Percentiles rank a stretch among this genome's conserved stretches.
phyloP scores from a whole-genome alignment of 371 early-diverging fungal species.

The Mortierella sp. region DNA sequence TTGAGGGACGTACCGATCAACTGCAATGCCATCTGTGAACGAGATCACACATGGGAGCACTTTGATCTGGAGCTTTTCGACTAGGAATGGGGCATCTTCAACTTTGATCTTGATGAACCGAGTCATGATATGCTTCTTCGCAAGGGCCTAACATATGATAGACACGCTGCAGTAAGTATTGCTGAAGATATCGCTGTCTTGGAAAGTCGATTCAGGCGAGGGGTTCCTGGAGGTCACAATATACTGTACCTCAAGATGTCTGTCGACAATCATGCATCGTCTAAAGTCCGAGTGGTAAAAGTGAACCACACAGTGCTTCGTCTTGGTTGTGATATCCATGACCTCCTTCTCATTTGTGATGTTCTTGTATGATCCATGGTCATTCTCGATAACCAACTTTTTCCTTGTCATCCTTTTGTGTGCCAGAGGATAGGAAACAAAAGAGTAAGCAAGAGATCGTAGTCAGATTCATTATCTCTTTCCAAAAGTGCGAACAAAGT shows the following conservation, averaged over 20 bases:
- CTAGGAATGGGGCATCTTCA: conserved; percentile 90
- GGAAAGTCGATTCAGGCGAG: not conserved
- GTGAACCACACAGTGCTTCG: conserved; percentile 84
- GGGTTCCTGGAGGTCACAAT: not conserved
- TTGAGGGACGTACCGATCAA: conserved; percentile 66
- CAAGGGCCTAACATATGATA: conserved; percentile 60
- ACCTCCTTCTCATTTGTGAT: conserved; percentile 87
- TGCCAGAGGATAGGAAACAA: not conserved
- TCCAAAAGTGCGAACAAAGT: too few species aligned
- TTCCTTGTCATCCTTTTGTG: conserved; percentile 64
- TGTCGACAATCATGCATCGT: conserved; percentile 93
- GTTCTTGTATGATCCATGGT: conserved; percentile 86
- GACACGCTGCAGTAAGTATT: not conserved
- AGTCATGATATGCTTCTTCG: conserved; percentile 83
- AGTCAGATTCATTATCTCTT: too few species aligned
- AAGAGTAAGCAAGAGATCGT: conserved; percentile 1
- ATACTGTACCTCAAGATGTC: conserved; percentile 76
- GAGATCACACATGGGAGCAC: conserved; percentile 92
- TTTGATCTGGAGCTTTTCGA: conserved; percentile 86
- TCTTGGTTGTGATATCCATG: conserved; percentile 82
- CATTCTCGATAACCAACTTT: conserved; percentile 68
- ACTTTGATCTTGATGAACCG: conserved; percentile 91
- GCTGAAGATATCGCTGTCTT: not conserved
- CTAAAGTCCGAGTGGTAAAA: conserved; percentile 94
- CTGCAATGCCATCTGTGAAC: conserved; percentile 79